Evolutionary conservation across 2,329 filamentous ascomycete genomes (phyloP).

Genomic region (Epichloe typhina): DNA sequence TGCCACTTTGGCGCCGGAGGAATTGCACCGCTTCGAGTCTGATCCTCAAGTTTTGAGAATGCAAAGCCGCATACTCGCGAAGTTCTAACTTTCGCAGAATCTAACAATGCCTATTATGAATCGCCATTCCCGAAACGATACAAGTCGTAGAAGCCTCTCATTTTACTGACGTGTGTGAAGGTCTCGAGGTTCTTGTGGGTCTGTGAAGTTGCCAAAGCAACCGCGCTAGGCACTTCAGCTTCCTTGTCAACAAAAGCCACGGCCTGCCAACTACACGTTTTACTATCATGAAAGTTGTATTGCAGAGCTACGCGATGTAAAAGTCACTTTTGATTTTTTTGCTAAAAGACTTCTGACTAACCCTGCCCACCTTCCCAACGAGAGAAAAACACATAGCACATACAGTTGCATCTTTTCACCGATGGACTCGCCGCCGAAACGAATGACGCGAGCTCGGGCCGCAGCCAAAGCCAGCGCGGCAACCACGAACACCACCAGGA

Average conservation of each 20-base stretch:
- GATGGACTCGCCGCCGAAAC: conserved; percentile 48
- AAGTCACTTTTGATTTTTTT: conserved; percentile 2
- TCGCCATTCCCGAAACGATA: too few relatives aligned
- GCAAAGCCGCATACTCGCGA: too few relatives aligned
- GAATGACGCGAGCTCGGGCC: conserved; percentile 40
- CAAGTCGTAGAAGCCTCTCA: too few relatives aligned
- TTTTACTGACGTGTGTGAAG: too few relatives aligned
- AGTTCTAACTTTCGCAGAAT: too few relatives aligned
- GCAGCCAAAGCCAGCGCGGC: conserved; percentile 28
- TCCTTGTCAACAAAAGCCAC: not conserved
- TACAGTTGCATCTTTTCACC: not conserved
- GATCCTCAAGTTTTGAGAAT: too few relatives aligned
- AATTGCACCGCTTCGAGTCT: too few relatives aligned
- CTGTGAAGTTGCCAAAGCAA: not conserved
- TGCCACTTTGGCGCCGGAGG: too few relatives aligned
- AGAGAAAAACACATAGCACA: not conserved
- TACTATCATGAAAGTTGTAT: conserved; percentile 3
- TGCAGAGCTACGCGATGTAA: conserved; percentile 15
- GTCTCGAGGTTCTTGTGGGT: not conserved
- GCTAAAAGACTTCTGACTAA: conserved; percentile 5
- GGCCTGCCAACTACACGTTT: not conserved
- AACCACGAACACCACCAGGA: conserved; percentile 27
- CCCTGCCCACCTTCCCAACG: not conserved
- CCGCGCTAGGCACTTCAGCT: not conserved
- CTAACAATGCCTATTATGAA: too few relatives aligned